Evolutionary conservation across 805 yeast species (phyloP), one percentile per base, ranked within the genome.

Genomic region (Brettanomyces sp.): DNA sequence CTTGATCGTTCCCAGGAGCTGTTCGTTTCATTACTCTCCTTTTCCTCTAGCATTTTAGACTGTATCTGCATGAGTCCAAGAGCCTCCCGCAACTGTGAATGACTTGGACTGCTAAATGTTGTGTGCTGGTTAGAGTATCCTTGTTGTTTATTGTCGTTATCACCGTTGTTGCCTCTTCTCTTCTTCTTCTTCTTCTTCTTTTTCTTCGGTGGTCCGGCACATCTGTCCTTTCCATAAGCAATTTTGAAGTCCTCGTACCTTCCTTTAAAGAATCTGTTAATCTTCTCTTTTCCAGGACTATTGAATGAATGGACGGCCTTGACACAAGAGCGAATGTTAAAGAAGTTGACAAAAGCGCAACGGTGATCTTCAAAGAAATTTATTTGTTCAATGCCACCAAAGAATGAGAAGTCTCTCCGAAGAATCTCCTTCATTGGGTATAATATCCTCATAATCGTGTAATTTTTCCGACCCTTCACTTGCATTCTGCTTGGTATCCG

Each of bases 311-410:
- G 80, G 28, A 84, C 84, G 22, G 82, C 70, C 49, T 66, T 74
- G 39, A 85, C 82, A 3, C 88, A 86, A 47, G 79, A 74, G 4
- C 67, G 42, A 24, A 85, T 84, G 53, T 77, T 75, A 58, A 77
- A 66, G 55, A 82, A 85, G 58, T 85, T 85, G 42, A 85, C 69
- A 65, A 86, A 85, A 3, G 86, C 89, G 66, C 91, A 83, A 52
- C 77, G 79, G 22, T 78, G 77, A 58, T 80, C 81, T 54, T 73
- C 81, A 55, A 80, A 76, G 55, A 74, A 82, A 56, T 85, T 85
- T 47, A 85, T 79, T 58, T 84, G 93, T 60, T 85, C 95, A 57
- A 83, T 67, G 21, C 74, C 82, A 9, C 95, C 95, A 66, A 77
- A 85, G 14, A 60, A 60, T 4, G 71, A 62, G 50, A 85, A 84